Percentiles rank a stretch among this genome's conserved stretches.
Conservation (phyloP, 148 eudicot genomes). For the Fallopia convolvulus region DNA sequence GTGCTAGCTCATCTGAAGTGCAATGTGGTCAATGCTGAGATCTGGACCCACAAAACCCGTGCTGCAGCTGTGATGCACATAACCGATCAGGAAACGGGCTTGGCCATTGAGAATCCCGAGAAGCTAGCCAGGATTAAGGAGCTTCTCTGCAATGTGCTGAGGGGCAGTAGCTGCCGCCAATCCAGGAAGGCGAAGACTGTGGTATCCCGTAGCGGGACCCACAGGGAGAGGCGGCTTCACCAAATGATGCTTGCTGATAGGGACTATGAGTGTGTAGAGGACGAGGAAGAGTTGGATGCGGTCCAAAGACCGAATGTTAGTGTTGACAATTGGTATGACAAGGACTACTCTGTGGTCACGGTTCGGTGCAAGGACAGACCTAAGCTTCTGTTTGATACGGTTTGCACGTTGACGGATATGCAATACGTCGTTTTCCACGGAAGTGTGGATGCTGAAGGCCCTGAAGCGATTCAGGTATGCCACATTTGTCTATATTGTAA, state of each 20-base stretch:
- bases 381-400: slow-evolving; percentile 77
- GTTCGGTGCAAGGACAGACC: slow-evolving; percentile 82
- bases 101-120: slow-evolving; percentile 47
- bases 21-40: slow-evolving; percentile 83
- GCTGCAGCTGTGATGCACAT: slow-evolving; percentile 93
- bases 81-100: slow-evolving; percentile 62
- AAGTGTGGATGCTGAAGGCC: slow-evolving; percentile 75
- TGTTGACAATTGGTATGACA: slow-evolving; percentile 78
- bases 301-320: slow-evolving; percentile 56
- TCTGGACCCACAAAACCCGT: slow-evolving; percentile 96
- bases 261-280: slow-evolving; percentile 49
- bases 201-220: slow-evolving; percentile 54
- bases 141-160: slow-evolving; percentile 67
- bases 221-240: slow-evolving; percentile 83
- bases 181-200: slow-evolving; percentile 66
- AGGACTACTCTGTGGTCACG: slow-evolving; percentile 80
- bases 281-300: slow-evolving; percentile 24
- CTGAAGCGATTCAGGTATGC: slow-evolving; percentile 74
- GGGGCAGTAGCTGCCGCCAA: slow-evolving; percentile 40
- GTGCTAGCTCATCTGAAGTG: slow-evolving; percentile 75
- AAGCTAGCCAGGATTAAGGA: slow-evolving; percentile 52
- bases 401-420: slow-evolving; percentile 95
- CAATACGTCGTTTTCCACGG: slow-evolving; percentile 90
- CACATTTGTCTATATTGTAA: neutral
- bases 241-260: slow-evolving; percentile 90